These are phyloP conservation scores for Vigna radiata DNA, from an alignment of 306 rosid genomes.

Conservation along the genomic window DNA sequence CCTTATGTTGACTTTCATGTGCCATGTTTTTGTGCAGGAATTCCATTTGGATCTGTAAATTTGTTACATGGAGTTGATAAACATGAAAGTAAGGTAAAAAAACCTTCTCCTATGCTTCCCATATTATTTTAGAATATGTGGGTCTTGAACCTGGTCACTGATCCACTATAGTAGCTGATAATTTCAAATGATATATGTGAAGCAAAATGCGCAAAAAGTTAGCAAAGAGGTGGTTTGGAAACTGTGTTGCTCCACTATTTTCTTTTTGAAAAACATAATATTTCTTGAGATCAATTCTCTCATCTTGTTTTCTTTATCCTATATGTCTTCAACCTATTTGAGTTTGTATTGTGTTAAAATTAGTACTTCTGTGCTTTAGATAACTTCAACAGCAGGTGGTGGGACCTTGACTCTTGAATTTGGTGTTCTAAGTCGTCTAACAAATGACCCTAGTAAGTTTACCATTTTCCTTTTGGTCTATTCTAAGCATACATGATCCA, in stretches of 20 bases:
- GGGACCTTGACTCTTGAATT: conserved; percentile 98
- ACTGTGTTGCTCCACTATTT: conserved; percentile 34
- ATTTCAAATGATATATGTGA: conserved; percentile 23
- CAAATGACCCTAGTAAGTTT: conserved; percentile 85
- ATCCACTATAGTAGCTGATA: conserved; percentile 21
- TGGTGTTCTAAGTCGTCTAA: conserved; percentile 94
- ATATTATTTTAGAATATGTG: conserved; percentile 41
- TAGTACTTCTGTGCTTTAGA: conserved; percentile 56
- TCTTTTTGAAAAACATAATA: conserved; percentile 16
- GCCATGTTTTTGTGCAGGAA: conserved; percentile 65
- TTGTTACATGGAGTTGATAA: conserved; percentile 94
- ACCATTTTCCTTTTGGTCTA: conserved; percentile 37
- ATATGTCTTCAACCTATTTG: conserved; percentile 27
- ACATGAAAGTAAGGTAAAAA: conserved; percentile 91
- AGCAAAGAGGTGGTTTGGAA: conserved; percentile 3
- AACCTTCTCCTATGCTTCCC: conserved; percentile 46
- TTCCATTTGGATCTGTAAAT: conserved; percentile 98
- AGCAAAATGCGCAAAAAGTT: conserved; percentile 17
- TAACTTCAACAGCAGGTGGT: conserved; percentile 99
- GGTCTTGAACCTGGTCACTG: conserved; percentile 23
- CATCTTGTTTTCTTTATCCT: conserved; percentile 18
- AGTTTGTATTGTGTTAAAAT: conserved; percentile 38
- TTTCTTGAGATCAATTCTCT: conserved; percentile 4
- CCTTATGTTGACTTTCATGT: conserved; percentile 32
- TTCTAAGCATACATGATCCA: conserved; percentile 26